phyloP scores from a whole-genome alignment of 2,329 filamentous ascomycete species.

The Myrmaecium sp. region DNA sequence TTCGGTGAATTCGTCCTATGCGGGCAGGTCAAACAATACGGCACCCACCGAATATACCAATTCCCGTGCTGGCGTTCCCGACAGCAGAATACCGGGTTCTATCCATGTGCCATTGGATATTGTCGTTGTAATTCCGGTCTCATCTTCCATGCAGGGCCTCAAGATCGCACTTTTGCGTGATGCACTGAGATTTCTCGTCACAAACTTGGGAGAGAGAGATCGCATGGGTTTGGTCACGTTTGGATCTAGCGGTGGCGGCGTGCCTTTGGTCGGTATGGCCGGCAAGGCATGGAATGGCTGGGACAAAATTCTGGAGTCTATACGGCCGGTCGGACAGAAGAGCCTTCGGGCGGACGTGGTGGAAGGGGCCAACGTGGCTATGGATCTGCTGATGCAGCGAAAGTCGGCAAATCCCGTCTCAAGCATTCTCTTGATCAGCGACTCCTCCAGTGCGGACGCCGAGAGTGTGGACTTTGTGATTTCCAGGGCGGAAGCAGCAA shows the following conservation, averaged over 20 bases:
- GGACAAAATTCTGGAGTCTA: slow-evolving; percentile 69
- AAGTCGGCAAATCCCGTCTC: slow-evolving; percentile 92
- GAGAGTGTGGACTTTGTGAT: slow-evolving; percentile 98
- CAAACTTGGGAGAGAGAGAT: slow-evolving; percentile 77
- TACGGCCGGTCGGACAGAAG: slow-evolving; percentile 90
- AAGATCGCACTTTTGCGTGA: slow-evolving; percentile 93
- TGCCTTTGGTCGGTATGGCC: slow-evolving; percentile 95
- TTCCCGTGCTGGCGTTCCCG: slow-evolving; percentile 28
- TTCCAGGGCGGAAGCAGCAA: slow-evolving; percentile 88
- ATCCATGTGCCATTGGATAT: slow-evolving; percentile 87
- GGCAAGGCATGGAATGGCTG: slow-evolving; percentile 88
- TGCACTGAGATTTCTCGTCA: slow-evolving; percentile 79
- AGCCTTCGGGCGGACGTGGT: slow-evolving; percentile 92
- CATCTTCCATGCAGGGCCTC: slow-evolving; percentile 97
- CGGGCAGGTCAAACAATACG: slow-evolving; percentile 59
- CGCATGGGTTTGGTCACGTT: slow-evolving; percentile 97
- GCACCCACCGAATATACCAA: slow-evolving; percentile 85
- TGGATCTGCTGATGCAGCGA: slow-evolving; percentile 96
- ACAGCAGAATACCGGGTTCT: slow-evolving; percentile 33
- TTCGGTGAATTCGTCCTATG: slow-evolving; percentile 66
- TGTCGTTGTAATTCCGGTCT: slow-evolving; percentile 91
- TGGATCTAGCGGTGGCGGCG: slow-evolving; percentile 80
- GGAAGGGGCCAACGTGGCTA: slow-evolving; percentile 91
- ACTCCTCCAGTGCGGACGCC: slow-evolving; percentile 83
- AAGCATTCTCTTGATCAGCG: slow-evolving; percentile 90